Percentiles rank a stretch among this genome's conserved stretches.
phyloP scores from a whole-genome alignment of 176 grass and related monocot genomes.

The Oryza coarctata region DNA sequence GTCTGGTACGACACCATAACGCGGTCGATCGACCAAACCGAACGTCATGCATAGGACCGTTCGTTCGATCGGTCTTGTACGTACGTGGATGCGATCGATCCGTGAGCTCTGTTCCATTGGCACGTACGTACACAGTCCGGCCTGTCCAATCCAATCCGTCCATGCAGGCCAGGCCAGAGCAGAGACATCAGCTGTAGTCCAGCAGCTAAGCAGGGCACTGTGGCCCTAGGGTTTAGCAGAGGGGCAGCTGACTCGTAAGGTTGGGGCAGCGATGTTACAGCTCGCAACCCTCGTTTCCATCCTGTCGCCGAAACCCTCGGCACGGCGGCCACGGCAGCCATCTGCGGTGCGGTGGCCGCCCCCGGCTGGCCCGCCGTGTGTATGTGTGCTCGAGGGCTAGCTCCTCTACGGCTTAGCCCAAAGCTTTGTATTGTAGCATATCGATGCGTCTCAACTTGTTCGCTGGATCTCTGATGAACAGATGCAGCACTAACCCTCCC shows the following conservation, averaged over 20 bases:
- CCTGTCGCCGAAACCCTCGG: conserved; percentile 28
- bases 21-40: too few species aligned
- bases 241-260: conserved; percentile 21
- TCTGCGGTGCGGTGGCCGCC: too few species aligned
- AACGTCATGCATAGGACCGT: background rate
- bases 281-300: conserved; percentile 2
- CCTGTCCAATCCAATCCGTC: background rate
- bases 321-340: background rate
- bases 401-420: background rate
- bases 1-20: background rate
- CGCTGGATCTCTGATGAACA: background rate
- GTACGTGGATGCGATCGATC: background rate
- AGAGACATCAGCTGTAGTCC: background rate
- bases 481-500: background rate
- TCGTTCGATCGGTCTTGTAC: background rate
- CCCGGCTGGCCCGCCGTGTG: background rate
- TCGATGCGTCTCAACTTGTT: conserved; percentile 8
- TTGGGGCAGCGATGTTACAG: conserved; percentile 38
- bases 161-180: background rate
- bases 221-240: background rate
- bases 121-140: background rate
- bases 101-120: background rate
- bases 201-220: background rate
- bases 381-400: background rate
- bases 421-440: background rate